phyloP scores from a whole-genome alignment of 2,329 filamentous ascomycete genomes.

The Fusarium veterinarium region DNA sequence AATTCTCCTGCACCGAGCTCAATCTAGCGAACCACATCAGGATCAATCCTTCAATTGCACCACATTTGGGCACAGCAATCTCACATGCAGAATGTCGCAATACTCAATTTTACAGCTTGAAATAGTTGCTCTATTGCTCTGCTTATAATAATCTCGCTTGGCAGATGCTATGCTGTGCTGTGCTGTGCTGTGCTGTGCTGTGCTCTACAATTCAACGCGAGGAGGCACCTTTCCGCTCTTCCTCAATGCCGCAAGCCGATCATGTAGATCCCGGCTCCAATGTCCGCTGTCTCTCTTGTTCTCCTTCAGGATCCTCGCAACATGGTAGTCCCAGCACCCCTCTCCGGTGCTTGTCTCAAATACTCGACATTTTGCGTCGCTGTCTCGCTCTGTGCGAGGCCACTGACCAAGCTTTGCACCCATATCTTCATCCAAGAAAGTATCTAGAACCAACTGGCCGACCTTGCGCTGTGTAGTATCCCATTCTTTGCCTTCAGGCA shows the following conservation, averaged over 20 bases:
- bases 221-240: slow-evolving; percentile 43
- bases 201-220: slow-evolving; percentile 50
- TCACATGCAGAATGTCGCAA: background rate
- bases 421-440: slow-evolving; percentile 74
- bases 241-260: slow-evolving; percentile 50
- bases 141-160: background rate
- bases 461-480: slow-evolving; percentile 64
- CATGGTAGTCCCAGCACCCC: slow-evolving; percentile 70
- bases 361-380: slow-evolving; percentile 52
- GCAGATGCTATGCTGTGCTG: background rate
- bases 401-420: slow-evolving; percentile 68
- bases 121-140: background rate
- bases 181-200: background rate
- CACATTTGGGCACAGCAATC: background rate
- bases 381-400: slow-evolving; percentile 56
- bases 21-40: slow-evolving; percentile 5
- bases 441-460: slow-evolving; percentile 70
- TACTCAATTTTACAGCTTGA: background rate
- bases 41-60: slow-evolving; percentile 4
- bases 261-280: slow-evolving; percentile 60
- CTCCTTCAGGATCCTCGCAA: slow-evolving; percentile 54
- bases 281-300: slow-evolving; percentile 53
- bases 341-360: slow-evolving; percentile 52
- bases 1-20: slow-evolving; percentile 29
- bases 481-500: slow-evolving; percentile 60